Conservation (phyloP, 805 yeast genomes). For the Cyberlindnera mississippiensis region DNA sequence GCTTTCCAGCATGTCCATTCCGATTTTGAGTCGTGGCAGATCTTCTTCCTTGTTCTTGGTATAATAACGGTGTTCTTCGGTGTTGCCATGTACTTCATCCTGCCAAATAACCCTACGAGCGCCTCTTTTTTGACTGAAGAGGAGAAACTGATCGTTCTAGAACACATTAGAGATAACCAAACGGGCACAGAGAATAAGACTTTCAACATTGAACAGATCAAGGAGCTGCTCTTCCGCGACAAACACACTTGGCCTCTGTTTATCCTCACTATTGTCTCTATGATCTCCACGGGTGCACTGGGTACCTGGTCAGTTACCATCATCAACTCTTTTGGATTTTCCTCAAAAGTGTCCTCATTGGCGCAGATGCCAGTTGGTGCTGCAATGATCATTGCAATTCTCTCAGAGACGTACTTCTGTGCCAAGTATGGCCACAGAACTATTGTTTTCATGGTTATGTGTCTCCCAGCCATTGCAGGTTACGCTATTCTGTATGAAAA, state of each 20-base stretch:
- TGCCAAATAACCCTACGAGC: slow-evolving; percentile 48
- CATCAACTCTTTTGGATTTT: slow-evolving; percentile 44
- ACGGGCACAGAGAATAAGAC: slow-evolving; percentile 45
- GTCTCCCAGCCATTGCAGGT: slow-evolving; percentile 48
- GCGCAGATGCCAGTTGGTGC: slow-evolving; percentile 58
- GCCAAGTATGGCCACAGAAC: slow-evolving; percentile 35
- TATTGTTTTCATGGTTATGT: slow-evolving; percentile 34
- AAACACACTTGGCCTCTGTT: slow-evolving; percentile 48
- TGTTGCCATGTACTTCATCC: slow-evolving; percentile 34
- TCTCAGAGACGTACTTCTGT: slow-evolving; percentile 36
- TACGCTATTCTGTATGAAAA: slow-evolving; percentile 40
- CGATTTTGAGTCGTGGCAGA: slow-evolving; percentile 53
- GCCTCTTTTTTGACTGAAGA: slow-evolving; percentile 34
- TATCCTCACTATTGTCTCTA: slow-evolving; percentile 39
- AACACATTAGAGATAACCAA: slow-evolving; percentile 40
- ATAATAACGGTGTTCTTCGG: slow-evolving; percentile 49
- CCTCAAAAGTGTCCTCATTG: slow-evolving; percentile 38
- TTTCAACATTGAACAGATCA: slow-evolving; percentile 38
- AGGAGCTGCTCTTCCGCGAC: slow-evolving; percentile 41
- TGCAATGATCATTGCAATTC: slow-evolving; percentile 39
- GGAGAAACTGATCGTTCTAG: slow-evolving; percentile 40
- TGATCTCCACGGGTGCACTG: slow-evolving; percentile 48
- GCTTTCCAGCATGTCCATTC: slow-evolving; percentile 51
- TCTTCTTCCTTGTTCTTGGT: slow-evolving; percentile 55
- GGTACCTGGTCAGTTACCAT: slow-evolving; percentile 34